Evolutionary conservation across 2,329 filamentous ascomycete species (phyloP), one percentile per base, ranked within the genome.

Genomic region (Cladosporium velox): DNA sequence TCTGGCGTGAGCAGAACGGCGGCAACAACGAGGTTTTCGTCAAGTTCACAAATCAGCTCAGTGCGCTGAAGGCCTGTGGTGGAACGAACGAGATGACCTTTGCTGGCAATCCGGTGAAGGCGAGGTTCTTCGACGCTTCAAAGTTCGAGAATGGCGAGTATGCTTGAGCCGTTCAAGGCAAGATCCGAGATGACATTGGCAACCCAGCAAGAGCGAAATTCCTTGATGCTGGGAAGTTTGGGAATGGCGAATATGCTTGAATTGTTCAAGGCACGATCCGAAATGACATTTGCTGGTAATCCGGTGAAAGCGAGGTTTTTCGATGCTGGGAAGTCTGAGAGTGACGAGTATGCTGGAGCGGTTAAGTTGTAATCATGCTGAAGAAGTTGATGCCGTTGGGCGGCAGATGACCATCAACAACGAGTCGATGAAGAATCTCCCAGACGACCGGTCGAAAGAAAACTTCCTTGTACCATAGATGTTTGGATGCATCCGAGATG

Each of bases 11-110:
- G 70, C 79, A 71, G 69, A 67, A 82, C 52, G 79, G 76, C 30
- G 75, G 74, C 1, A 68, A 70, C 5, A 58, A 79, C 77, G 67
- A 79, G 63, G 95, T 99, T 4, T 98, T 97, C 77, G 92, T 99
- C 77, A 92, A 96, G 77, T 99, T 98, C 76, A 94, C 91, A 2
- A 91, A 90, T 70, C 87, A 90, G 72, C 83, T 98, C 64, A 95
- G 91, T 55, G 95, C 93, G 15, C 80, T 98, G 66, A 86, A 93
- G 90, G 94, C 94, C 61, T 92, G 98, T 60, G 96, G 95, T 76
- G 92, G 92, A 12, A 86, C 97, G 49, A 88, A 97, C 73, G 93
- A 93, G 18, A 88, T 93, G 63, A 86, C 92, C 18, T 98, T 98
- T 77, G 93, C 93, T 70, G 93, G 91, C 4, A 96, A 96, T 76